Conservation (phyloP, 78 protist species). For the Dictyostelium citrinum region DNA sequence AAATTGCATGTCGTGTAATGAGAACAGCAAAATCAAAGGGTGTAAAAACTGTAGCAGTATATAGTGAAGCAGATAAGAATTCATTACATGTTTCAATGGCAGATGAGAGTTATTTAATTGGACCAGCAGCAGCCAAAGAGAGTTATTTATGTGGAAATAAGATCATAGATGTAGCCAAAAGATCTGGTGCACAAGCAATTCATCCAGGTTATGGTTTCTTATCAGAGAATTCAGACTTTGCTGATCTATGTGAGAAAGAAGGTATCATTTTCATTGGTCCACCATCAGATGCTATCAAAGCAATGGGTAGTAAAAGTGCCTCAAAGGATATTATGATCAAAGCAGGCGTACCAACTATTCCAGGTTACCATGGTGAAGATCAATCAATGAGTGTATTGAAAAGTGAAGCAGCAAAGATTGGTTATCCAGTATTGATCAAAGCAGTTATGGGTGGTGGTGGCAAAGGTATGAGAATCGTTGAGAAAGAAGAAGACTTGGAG, state of each 20-base stretch:
- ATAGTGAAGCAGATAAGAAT: constrained; percentile 89
- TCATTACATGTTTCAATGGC: constrained; percentile 85
- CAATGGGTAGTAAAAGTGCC: constrained; percentile 91
- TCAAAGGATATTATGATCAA: constrained; percentile 88
- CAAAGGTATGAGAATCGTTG: constrained; percentile 92
- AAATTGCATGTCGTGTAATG: constrained; percentile 94
- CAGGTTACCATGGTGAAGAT: constrained; percentile 95
- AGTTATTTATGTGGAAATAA: constrained; percentile 81
- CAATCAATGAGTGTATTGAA: constrained; percentile 79
- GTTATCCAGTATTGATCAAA: constrained; percentile 95
- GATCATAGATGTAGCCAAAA: constrained; percentile 86
- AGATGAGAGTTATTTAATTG: constrained; percentile 88
- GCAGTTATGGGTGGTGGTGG: constrained; percentile 97
- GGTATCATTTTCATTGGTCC: constrained; percentile 93
- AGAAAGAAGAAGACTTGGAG: constrained; percentile 64
- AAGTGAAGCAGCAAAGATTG: constrained; percentile 85
- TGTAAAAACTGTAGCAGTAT: constrained; percentile 92
- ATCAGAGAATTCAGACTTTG: constrained; percentile 92
- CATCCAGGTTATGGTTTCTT: constrained; percentile 98
- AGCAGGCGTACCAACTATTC: constrained; percentile 88
- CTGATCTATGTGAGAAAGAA: constrained; percentile 64
- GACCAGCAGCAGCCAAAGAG: constrained; percentile 82
- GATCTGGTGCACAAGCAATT: constrained; percentile 87
- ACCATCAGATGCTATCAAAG: constrained; percentile 87
- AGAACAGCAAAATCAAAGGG: constrained; percentile 86